phyloP scores from a whole-genome alignment of 2,329 filamentous ascomycete species.

The Fusarium sp. region DNA sequence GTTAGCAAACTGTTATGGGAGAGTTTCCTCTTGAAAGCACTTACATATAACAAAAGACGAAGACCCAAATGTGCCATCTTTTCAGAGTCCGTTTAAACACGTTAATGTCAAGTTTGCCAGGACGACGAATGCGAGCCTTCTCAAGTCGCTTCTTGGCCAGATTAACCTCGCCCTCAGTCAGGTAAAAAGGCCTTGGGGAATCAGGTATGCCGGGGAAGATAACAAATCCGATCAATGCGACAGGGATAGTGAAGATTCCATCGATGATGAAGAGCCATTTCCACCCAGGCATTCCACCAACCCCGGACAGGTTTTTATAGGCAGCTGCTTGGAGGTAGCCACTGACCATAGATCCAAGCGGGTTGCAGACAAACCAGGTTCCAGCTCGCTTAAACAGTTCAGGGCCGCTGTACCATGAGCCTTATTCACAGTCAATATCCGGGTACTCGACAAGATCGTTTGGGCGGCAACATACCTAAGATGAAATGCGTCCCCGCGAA shows the following conservation, averaged over 20 bases:
- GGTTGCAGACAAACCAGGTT: constrained; percentile 27
- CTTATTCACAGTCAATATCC: neutral
- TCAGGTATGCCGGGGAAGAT: constrained; percentile 25
- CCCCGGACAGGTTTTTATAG: constrained; percentile 56
- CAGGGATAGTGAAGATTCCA: constrained; percentile 19
- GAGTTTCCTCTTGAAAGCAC: neutral
- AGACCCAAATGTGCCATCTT: neutral
- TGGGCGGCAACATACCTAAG: neutral
- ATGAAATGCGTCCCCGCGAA: neutral
- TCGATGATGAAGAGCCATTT: constrained; percentile 49
- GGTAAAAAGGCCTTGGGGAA: constrained; percentile 9
- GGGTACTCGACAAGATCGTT: neutral
- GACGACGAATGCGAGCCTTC: constrained; percentile 15
- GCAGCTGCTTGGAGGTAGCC: constrained; percentile 56
- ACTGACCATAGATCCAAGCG: constrained; percentile 42
- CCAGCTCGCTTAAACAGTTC: constrained; percentile 28
- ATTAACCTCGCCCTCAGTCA: constrained; percentile 8
- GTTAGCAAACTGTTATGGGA: neutral
- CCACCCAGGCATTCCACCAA: constrained; percentile 64
- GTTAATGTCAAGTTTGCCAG: constrained; percentile 8
- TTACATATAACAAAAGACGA: neutral
- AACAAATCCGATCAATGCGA: constrained; percentile 21
- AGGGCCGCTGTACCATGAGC: neutral
- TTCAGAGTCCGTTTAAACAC: constrained; percentile 5
- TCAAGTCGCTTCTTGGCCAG: constrained; percentile 18